phyloP scores from a whole-genome alignment of 2,329 filamentous ascomycete genomes.

The Cladosporium sphaerospermum region DNA sequence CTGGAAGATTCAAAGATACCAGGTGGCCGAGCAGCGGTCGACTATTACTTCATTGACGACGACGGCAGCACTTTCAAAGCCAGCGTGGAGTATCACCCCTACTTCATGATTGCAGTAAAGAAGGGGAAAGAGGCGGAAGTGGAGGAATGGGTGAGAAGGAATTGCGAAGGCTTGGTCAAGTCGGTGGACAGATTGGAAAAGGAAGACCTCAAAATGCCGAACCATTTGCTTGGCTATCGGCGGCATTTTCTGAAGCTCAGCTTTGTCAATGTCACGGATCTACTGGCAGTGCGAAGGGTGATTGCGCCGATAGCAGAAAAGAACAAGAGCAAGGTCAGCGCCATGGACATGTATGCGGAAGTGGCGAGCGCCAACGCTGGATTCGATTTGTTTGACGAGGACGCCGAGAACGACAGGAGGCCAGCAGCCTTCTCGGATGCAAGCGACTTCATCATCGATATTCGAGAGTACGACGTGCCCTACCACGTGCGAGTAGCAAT shows the following conservation, averaged over 20 bases:
- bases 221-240: constrained; percentile 86
- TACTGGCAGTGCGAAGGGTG: constrained; percentile 76
- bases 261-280: constrained; percentile 81
- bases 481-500: constrained; percentile 99
- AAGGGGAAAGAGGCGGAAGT: constrained; percentile 85
- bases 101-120: constrained; percentile 87
- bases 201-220: constrained; percentile 76
- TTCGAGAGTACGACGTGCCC: constrained; percentile 97
- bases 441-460: constrained; percentile 96
- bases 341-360: constrained; percentile 97
- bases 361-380: constrained; percentile 79
- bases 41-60: constrained; percentile 95
- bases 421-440: constrained; percentile 72
- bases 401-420: constrained; percentile 68
- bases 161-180: constrained; percentile 76
- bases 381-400: constrained; percentile 94
- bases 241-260: constrained; percentile 80
- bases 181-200: constrained; percentile 71
- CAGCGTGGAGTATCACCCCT: constrained; percentile 91
- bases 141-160: constrained; percentile 85
- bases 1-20: constrained; percentile 78
- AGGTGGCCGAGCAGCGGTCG: constrained; percentile 80
- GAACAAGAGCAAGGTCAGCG: constrained; percentile 92
- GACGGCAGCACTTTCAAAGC: constrained; percentile 90
- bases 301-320: constrained; percentile 89